Conservation (phyloP, 345 rosid species). For the Euclidium syriacum region DNA sequence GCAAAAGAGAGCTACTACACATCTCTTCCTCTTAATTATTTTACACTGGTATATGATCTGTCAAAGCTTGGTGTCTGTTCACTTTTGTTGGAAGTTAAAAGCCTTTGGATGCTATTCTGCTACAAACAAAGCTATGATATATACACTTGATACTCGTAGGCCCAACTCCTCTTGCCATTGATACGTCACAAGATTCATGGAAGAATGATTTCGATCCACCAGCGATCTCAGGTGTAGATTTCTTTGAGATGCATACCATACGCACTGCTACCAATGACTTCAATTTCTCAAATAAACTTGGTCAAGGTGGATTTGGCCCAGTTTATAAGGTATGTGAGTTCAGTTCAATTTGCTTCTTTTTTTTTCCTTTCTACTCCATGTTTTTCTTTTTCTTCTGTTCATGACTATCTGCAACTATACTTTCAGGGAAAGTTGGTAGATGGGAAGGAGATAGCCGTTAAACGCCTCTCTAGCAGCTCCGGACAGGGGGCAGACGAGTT, state of each 20-base stretch:
- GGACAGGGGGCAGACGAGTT: slow-evolving; percentile 49
- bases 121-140: neutral
- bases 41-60: neutral
- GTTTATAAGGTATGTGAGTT: slow-evolving; percentile 27
- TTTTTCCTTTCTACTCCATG: neutral
- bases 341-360: neutral
- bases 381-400: neutral
- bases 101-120: neutral
- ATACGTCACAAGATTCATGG: slow-evolving; percentile 14
- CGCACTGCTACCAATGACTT: slow-evolving; percentile 29
- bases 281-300: slow-evolving; percentile 23
- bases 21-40: neutral
- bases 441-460: slow-evolving; percentile 49
- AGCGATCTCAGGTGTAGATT: slow-evolving; percentile 17
- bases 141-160: neutral
- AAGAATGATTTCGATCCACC: neutral
- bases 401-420: neutral
- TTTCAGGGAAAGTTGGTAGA: slow-evolving; percentile 35
- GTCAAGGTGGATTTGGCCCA: slow-evolving; percentile 37
- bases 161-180: neutral
- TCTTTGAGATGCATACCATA: slow-evolving; percentile 14
- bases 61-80: neutral
- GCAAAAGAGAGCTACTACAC: neutral
- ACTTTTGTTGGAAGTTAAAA: neutral
- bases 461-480: slow-evolving; percentile 43